phyloP scores from a whole-genome alignment of 371 early-diverging fungal genomes.

The Mortierella sp. region DNA sequence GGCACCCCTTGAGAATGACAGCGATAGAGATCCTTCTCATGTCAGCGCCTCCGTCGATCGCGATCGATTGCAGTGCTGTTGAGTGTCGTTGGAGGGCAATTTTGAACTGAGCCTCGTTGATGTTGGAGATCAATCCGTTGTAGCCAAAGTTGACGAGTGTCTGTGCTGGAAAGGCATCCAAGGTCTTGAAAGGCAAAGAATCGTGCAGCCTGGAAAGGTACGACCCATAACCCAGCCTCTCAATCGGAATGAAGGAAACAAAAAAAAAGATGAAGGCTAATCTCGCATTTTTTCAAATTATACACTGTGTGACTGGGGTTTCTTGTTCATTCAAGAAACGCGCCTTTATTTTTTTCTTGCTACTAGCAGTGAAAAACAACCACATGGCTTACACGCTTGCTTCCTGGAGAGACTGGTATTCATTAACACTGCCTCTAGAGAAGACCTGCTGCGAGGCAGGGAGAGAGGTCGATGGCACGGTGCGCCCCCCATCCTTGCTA shows the following conservation, averaged over 20 bases:
- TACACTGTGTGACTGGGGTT: no score
- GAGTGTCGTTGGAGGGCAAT: not conserved
- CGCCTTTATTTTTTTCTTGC: not conserved
- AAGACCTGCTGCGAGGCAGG: constrained; percentile 23
- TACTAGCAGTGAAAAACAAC: not conserved
- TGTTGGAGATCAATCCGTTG: not conserved
- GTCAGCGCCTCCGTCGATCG: not conserved
- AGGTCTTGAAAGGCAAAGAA: not conserved
- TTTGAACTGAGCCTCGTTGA: not conserved
- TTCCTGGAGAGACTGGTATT: constrained; percentile 48
- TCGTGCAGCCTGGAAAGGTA: not conserved
- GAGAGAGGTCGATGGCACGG: constrained; percentile 3
- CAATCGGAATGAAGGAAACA: no score
- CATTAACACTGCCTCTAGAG: constrained; percentile 43
- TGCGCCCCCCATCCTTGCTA: constrained; percentile 16
- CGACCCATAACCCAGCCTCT: not conserved
- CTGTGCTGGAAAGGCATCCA: not conserved
- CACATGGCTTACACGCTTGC: constrained; percentile 33
- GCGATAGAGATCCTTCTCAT: not conserved
- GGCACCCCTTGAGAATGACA: not conserved
- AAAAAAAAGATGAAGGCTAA: no score
- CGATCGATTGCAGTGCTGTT: not conserved
- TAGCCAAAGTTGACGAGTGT: not conserved
- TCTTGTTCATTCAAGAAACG: no score
- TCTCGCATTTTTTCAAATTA: no score